Base-by-base conservation (phyloP, 2,329 filamentous ascomycete genomes). In the Colletotrichum falcatum region DNA sequence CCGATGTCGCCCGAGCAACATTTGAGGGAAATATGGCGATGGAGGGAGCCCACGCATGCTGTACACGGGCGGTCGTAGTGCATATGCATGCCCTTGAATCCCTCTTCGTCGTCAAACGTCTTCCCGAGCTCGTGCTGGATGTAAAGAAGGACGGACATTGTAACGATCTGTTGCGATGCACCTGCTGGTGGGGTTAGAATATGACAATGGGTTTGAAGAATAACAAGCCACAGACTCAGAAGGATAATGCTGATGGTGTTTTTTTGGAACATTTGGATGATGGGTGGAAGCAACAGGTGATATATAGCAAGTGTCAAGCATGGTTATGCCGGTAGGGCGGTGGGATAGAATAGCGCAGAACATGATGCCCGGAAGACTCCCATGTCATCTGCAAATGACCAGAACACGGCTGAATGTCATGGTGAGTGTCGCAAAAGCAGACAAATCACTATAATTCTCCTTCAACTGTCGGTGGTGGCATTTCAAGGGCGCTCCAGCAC, bases 361-460 rank as follows among this genome's bases (percentile, higher is more conserved):
- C 16, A 35, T 6, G 18, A 7, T 2, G 18, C 49, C 28, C 33
- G 30, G 49, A 53, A 12, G 28, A 48, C 20, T n/a, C 18, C 14
- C 26, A 33, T n/a, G 2, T 9, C 30, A n/a, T 12, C 28, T 14
- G 18, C 30, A n/a, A n/a, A 53, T n/a, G 14, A 14, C 49, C 18
- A 53, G 28, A 33, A 33, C 3, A 5, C 1, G n/a, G 49, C 11
- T 12, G 28, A 11, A 20, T 33, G 5, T 33, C 3, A 8, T 33
- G 18, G 28, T n/a, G 5, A 11, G 1, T 0, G 1, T 12, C 18
- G n/a, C 1, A 12, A 20, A 6, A 1, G 1, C 2, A 53, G 49
- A 18, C n/a, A n/a, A n/a, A n/a, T n/a, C n/a, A n/a, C 0, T 1
- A 6, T 5, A 12, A n/a, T 53, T 33, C 8, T 5, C 16, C n/a